Evolutionary conservation across 192 early-diverging fungal genomes (phyloP), one percentile per base, ranked within the genome.

Genomic region (Backusella luteola): DNA sequence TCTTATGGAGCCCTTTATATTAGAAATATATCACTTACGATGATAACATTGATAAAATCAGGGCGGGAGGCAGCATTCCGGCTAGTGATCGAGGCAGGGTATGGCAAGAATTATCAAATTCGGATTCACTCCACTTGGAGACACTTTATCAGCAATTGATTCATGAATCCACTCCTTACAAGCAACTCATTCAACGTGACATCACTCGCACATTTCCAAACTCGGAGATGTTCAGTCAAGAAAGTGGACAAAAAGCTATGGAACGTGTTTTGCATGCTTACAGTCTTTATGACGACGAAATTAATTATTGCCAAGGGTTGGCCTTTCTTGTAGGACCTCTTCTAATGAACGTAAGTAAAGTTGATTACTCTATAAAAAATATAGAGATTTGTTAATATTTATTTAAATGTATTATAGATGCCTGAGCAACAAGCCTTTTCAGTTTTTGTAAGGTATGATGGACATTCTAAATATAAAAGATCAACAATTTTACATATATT

Each of bases 251-350:
- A 87, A 91, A 90, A 70, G 86, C 88, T 67, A 86, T 98, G 84
- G 93, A 93, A 79, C 91, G 94, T 73, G 88, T 99, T n/a, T 84
- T 97, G 52, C 96, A 93, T 83, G 96, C 96, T 17, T 99, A 99
- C 76, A 93, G 91, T 38, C 80, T 98, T 23, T 99, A 95, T 80
- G 97, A 99, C 77, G 84, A 91, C 23, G 93, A 97, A 79, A 92
- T 99, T 36, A 96, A 96, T 12, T 99, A 99, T 77, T 99, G 97
- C 82, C 97, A 99, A 85, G 97, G 97, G 11, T 87, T 99, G 21
- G 92, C 94, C 4, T 99, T 99, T 79, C 87, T 99, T 53, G 93
- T 96, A 8, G 97, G 96, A 5, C 93, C 94, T 67, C 77, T 99
- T 74, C 82, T 99, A 34, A 87, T 98, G 88, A 96, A 93, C 85